Percentiles rank a stretch among this genome's conserved stretches.
phyloP scores from a whole-genome alignment of 2,329 filamentous ascomycete genomes.

The Aureobasidium sp. region DNA sequence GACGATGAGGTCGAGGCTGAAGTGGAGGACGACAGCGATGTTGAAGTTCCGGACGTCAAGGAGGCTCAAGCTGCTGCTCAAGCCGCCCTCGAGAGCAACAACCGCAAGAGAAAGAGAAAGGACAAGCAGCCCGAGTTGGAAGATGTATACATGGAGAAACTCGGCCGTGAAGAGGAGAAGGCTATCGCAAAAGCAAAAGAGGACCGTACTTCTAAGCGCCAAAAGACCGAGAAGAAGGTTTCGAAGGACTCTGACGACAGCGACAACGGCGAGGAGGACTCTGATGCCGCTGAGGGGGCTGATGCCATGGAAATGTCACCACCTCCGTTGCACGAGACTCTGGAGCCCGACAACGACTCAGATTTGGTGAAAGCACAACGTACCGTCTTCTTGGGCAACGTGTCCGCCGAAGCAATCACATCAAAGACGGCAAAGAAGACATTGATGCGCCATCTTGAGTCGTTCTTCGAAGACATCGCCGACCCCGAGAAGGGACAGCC shows the following conservation, averaged over 20 bases:
- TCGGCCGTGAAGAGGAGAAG: conserved; percentile 43
- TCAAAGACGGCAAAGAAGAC: conserved; percentile 75
- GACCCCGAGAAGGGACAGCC: conserved; percentile 37
- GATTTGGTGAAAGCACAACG: conserved; percentile 80
- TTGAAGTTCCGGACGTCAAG: conserved; percentile 20
- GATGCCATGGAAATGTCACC: conserved; percentile 46
- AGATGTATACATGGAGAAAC: conserved; percentile 53
- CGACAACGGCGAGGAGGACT: conserved; percentile 24
- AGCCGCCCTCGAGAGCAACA: conserved; percentile 24
- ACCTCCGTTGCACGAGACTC: conserved; percentile 47
- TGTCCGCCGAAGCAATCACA: conserved; percentile 73
- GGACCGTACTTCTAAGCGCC: conserved; percentile 11
- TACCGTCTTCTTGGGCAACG: conserved; percentile 89
- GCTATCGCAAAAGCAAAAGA: conserved; percentile 15
- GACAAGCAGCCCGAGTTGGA: conserved; percentile 22
- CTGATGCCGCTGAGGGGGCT: conserved; percentile 31
- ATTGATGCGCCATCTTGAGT: conserved; percentile 69
- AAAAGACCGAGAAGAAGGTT: conserved; percentile 23
- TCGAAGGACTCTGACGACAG: conserved; percentile 19
- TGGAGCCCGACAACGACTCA: conserved; percentile 34
- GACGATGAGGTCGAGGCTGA: conserved; percentile 26
- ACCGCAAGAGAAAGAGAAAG: conserved; percentile 53
- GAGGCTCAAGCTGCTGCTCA: conserved; percentile 22
- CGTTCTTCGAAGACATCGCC: conserved; percentile 55
- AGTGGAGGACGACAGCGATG: conserved; percentile 22